Conservation (phyloP, 441 rosid genomes). For the Gossypium laxum region DNA sequence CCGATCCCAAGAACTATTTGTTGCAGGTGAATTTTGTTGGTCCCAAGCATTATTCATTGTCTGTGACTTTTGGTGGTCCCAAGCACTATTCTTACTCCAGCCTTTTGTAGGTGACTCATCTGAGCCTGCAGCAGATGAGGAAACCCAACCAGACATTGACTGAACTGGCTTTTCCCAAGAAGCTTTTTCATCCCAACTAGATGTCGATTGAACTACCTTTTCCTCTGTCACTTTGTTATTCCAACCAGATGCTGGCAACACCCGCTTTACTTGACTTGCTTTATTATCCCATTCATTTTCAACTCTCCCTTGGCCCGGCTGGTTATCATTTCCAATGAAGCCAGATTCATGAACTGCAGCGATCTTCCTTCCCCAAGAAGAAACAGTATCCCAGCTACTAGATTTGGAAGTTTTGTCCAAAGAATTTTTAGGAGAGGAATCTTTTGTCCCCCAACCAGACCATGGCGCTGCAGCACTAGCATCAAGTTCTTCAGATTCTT, state of each 20-base stretch:
- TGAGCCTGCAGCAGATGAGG: slow-evolving; percentile 8
- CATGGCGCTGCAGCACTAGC: slow-evolving; percentile 7
- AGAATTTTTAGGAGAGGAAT: slow-evolving; percentile 4
- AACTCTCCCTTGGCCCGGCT: not conserved
- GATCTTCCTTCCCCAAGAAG: slow-evolving; percentile 8
- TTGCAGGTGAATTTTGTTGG: not conserved
- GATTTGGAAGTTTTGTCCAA: not conserved
- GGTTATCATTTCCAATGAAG: not conserved
- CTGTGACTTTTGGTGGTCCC: not conserved
- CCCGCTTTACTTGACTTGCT: not conserved
- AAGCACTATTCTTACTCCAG: not conserved
- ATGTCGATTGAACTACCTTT: not conserved
- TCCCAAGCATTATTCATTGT: not conserved
- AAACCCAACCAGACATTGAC: not conserved
- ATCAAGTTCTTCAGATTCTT: slow-evolving; percentile 18
- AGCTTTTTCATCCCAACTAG: slow-evolving; percentile 1
- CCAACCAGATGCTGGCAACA: not conserved
- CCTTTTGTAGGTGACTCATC: not conserved
- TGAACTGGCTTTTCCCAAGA: not conserved
- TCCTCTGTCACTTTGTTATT: not conserved
- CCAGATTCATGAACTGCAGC: not conserved
- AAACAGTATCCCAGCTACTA: slow-evolving; percentile 4
- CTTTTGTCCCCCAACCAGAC: slow-evolving; percentile 19
- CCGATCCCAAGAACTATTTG: not conserved
- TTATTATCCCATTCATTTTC: not conserved